A percentile compares a stretch with the other conserved stretches of the same genome.
phyloP scores from a whole-genome alignment of 257 asterid species.

The Solanum boliviense region DNA sequence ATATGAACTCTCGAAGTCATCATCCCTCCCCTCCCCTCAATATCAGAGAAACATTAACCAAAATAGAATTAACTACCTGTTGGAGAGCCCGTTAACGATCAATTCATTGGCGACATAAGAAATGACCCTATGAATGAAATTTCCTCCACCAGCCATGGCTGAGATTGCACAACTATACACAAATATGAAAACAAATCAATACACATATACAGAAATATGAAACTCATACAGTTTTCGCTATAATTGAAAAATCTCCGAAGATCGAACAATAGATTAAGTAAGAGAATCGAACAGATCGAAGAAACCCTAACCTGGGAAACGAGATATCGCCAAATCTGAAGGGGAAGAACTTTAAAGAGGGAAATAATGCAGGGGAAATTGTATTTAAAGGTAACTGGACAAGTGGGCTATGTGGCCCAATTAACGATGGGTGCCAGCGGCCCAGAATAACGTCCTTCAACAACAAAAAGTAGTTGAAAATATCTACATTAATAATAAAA shows the following conservation, averaged over 20 bases:
- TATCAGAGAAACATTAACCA: background rate
- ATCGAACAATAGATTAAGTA: background rate
- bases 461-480: background rate
- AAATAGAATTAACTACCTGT: constrained; percentile 33
- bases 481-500: too few species aligned
- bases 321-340: background rate
- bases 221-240: background rate
- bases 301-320: background rate
- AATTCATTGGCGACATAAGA: constrained; percentile 56
- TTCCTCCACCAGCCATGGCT: constrained; percentile 80
- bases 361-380: background rate
- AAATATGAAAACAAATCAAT: background rate
- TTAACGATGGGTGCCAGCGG: constrained; percentile 1
- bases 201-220: background rate
- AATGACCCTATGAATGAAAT: constrained; percentile 56
- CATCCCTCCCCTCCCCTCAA: background rate
- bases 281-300: background rate
- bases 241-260: background rate
- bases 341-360: background rate
- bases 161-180: background rate
- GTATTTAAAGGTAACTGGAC: background rate
- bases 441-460: constrained; percentile 20
- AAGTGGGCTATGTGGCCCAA: background rate
- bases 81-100: constrained; percentile 41
- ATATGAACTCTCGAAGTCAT: background rate